A percentile compares a stretch with the other conserved stretches of the same genome.
Evolutionary conservation across 1,139 yeast genomes (phyloP).

Genomic region (Blastobotrys raffinosifermentans): DNA sequence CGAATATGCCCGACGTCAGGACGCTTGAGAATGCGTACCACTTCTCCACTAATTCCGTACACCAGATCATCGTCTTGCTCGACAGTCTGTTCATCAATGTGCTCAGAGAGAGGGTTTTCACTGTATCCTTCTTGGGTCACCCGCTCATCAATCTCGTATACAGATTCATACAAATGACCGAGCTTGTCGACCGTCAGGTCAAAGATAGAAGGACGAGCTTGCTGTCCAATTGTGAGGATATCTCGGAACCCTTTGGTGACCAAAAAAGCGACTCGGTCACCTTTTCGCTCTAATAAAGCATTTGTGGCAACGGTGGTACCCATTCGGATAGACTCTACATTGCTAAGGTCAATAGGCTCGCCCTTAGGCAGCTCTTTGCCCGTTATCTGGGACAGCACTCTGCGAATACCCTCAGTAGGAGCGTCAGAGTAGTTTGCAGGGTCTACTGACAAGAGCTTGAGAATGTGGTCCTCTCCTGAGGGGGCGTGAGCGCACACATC

Average conservation of each 20-base stretch:
- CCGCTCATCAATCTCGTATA: slow-evolving; percentile 65
- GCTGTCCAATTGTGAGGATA: slow-evolving; percentile 61
- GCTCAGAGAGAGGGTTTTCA: slow-evolving; percentile 47
- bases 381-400: slow-evolving; percentile 59
- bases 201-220: slow-evolving; percentile 65
- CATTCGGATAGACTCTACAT: slow-evolving; percentile 57
- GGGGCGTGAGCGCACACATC: slow-evolving; percentile 55
- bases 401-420: slow-evolving; percentile 82
- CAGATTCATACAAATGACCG: slow-evolving; percentile 54
- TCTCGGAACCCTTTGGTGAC: slow-evolving; percentile 67
- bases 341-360: slow-evolving; percentile 40
- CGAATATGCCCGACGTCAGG: slow-evolving; percentile 43
- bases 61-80: slow-evolving; percentile 34
- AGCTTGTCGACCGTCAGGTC: slow-evolving; percentile 57
- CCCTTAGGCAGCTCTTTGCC: slow-evolving; percentile 42
- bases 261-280: slow-evolving; percentile 56
- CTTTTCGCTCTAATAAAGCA: slow-evolving; percentile 64
- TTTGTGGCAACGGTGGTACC: slow-evolving; percentile 82
- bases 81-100: slow-evolving; percentile 23
- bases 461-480: slow-evolving; percentile 41
- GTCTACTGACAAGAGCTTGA: slow-evolving; percentile 78
- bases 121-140: slow-evolving; percentile 63
- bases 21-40: slow-evolving; percentile 46
- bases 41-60: slow-evolving; percentile 59
- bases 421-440: slow-evolving; percentile 84